Evolutionary conservation across 164 flowering plant genomes (phyloP), one percentile per base, ranked within the genome.

Genomic region (Dillenia turbinata): DNA sequence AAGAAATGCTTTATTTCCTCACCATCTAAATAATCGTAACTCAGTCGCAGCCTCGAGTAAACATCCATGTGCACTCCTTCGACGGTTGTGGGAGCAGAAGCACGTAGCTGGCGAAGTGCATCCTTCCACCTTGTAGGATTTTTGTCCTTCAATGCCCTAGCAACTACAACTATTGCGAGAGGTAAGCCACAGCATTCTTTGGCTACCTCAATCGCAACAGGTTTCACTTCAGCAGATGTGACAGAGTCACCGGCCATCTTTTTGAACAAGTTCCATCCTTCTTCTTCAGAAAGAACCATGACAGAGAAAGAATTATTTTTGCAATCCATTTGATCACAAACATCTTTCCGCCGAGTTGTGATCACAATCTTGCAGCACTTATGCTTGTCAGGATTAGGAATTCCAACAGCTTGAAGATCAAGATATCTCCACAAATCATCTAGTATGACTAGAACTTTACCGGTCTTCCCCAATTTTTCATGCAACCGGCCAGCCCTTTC

Each of bases 1-100:
- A 72, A 64, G 22, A 52, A 64, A 5, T 43, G 13, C 43, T 64
- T 64, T 11, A 63, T 43, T 44, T 68, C 69, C 9, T 73, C 67
- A 44, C 56, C 26, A 24, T 58, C 62, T 17, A 72, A 47, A 14
- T 52, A 26, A 11, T 72, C 61, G 16, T 46, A 72, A 56, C 76
- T 72, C 43, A 68, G 10, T 33, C 33, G 60, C n/a, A 73, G 13
- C 33, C 63, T 19, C n/a, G 46, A 2, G 49, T 60, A 68, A 7
- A 73, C 64, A 17, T 73, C 56, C 4, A 9, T 5, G 56, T 52
- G 44, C 33, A 64, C 57, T 44, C 69, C 65, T 49, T 49, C 54
- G 8, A 66, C 40, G 48, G 60, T 10, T 22, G 24, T 48, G 0
- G 45, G 47, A 19, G 10, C 48, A 10, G 69, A 47, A 9, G 26